A percentile compares a stretch with the other conserved stretches of the same genome.
Conservation (phyloP, 2,329 filamentous ascomycete genomes). For the Pestalotiopsis sp. region DNA sequence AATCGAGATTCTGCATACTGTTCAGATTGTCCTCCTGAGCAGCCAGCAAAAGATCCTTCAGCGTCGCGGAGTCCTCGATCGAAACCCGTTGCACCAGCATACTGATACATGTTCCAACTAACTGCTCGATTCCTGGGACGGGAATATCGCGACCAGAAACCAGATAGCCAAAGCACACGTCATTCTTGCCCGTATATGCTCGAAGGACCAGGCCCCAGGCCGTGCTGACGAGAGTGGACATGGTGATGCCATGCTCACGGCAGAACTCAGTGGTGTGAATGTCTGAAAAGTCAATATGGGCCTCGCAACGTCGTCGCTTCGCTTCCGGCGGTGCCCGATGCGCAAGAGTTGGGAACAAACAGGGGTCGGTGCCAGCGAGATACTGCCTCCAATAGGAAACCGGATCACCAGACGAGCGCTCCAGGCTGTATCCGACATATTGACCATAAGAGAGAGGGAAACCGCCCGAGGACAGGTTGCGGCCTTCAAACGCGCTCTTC, state of each 20-base stretch:
- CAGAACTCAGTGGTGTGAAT: background rate
- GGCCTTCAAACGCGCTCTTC: background rate
- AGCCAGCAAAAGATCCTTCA: background rate
- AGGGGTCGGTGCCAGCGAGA: no score
- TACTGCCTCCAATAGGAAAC: no score
- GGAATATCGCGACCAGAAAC: background rate
- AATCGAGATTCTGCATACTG: background rate
- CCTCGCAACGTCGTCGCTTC: background rate
- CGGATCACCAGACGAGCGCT: no score
- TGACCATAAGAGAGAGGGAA: no score
- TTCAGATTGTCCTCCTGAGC: background rate
- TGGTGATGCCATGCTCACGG: background rate
- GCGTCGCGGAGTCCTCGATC: background rate
- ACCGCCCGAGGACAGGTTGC: no score
- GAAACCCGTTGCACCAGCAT: background rate
- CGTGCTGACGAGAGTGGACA: background rate
- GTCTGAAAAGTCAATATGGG: no score
- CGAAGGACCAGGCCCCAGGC: background rate
- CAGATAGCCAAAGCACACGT: background rate
- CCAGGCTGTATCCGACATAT: no score
- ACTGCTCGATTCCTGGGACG: background rate
- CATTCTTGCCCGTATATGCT: background rate
- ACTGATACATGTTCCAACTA: background rate
- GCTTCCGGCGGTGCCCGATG: background rate
- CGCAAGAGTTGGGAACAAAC: background rate